phyloP scores from a whole-genome alignment of 2,329 filamentous ascomycete genomes.

The Stagonosporopsis chrysanthemi region DNA sequence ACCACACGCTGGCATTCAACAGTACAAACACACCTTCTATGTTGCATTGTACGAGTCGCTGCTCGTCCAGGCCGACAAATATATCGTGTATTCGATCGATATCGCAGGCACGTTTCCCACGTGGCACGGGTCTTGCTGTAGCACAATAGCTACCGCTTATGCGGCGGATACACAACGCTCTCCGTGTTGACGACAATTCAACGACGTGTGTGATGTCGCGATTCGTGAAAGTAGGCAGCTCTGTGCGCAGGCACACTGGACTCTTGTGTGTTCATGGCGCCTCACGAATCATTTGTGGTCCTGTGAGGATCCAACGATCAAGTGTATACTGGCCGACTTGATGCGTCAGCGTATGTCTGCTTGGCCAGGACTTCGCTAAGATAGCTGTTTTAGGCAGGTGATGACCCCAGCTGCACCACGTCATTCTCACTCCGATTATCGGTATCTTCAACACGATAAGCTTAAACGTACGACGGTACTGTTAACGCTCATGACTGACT shows the following conservation, averaged over 20 bases:
- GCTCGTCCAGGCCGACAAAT: not conserved
- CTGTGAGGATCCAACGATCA: not conserved
- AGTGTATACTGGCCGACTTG: not conserved
- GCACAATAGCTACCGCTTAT: not conserved
- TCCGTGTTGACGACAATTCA: not conserved
- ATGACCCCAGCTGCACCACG: slow-evolving; percentile 19
- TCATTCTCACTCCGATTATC: slow-evolving; percentile 31
- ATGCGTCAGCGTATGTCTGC: not conserved
- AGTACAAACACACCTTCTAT: not conserved
- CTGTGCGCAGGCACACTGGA: not conserved
- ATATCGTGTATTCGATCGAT: not conserved
- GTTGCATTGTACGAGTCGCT: not conserved
- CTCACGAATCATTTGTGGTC: not conserved
- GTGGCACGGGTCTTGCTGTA: not conserved
- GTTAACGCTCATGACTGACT: slow-evolving; percentile 25
- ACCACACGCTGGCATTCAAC: not conserved
- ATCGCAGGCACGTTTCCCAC: too few relatives aligned
- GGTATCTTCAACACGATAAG: slow-evolving; percentile 29
- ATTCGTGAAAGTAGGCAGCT: too few relatives aligned
- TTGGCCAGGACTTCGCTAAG: not conserved
- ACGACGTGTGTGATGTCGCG: too few relatives aligned
- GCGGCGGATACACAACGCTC: not conserved
- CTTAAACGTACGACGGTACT: slow-evolving; percentile 14
- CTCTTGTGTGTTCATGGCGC: not conserved
- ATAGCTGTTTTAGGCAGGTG: slow-evolving; percentile 28